Base-by-base conservation (phyloP, 169 alveolate genomes). In the Cryptosporidium ubiquitum region DNA sequence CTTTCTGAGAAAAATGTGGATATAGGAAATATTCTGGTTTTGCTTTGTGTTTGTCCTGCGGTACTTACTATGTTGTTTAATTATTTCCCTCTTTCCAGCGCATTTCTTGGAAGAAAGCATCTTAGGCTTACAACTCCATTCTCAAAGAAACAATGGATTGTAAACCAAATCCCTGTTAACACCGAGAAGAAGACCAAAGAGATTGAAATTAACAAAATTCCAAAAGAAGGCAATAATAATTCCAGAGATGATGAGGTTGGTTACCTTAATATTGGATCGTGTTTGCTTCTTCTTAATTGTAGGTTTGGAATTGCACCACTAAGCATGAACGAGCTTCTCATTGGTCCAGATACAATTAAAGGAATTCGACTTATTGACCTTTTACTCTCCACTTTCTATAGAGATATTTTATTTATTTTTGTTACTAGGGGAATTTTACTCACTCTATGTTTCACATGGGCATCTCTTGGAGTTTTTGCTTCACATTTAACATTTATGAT, bases 301-400 rank as follows among this genome's bases (percentile, higher is more conserved):
- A 68, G 93, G 39, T 70, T 58, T 47, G 89, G 84, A 10, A 60
- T 70, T 35, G 92, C 93, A 6, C 94, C 94, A 5, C 47, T 91
- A 20, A 61, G 93, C 42, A 26, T 60, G 61, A 84, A 91, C 37
- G 86, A 69, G 16, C 75, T 91, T 10, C 92, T 91, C 12, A 49
- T 86, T 37, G 94, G 94, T 2, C 91, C 92, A 18, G 93, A 91
- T 52, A 70, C 74, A 29, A 58, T 86, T 2, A 86, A 70, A 75
- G 92, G 86, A n/a, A 79, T 91, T 16, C 33, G 92, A 9, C 35
- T 86, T 3, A 66, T 55, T 5, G 92, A 86, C 69, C 84, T 55
- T 44, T 85, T 91, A 14, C 61, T 57, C n/a, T 44, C 86, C 29
- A 89, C 85, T 29, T 37, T 70, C 40, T 79, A 69, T 49, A 52